These are phyloP conservation scores for Hanseniaspora pseudoguilliermondii DNA, from an alignment of 805 yeast genomes.

Conservation along the genomic window DNA sequence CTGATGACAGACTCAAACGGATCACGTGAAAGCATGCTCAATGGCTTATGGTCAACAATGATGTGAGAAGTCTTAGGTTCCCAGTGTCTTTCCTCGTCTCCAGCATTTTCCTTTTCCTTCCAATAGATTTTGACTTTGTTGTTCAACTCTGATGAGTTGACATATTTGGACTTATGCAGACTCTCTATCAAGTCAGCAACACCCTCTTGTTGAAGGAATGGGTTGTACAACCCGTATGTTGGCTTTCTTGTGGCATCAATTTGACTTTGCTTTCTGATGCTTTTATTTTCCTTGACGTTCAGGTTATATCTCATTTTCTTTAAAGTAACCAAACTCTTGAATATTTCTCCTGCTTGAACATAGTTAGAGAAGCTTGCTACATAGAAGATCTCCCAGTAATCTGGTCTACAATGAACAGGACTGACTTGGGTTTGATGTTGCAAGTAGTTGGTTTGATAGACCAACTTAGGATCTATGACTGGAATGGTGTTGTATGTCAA, in stretches of 20 bases:
- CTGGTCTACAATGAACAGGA: slow-evolving; percentile 61
- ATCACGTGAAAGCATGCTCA: slow-evolving; percentile 42
- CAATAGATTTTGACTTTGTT: slow-evolving; percentile 39
- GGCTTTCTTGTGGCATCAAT: slow-evolving; percentile 53
- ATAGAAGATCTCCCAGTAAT: slow-evolving; percentile 83
- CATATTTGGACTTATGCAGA: slow-evolving; percentile 16
- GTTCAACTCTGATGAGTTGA: slow-evolving; percentile 50
- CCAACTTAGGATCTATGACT: slow-evolving; percentile 35
- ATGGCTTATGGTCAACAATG: slow-evolving; percentile 2
- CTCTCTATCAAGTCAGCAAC: slow-evolving; percentile 57
- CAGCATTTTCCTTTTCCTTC: slow-evolving; percentile 83
- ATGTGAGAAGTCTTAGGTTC: slow-evolving; percentile 29
- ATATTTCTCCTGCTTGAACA: slow-evolving; percentile 58
- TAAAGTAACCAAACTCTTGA: slow-evolving; percentile 59
- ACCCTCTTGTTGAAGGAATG: slow-evolving; percentile 81
- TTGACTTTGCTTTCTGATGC: slow-evolving; percentile 51
- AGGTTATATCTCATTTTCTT: slow-evolving; percentile 59
- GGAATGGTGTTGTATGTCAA: slow-evolving; percentile 82
- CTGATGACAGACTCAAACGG: slow-evolving; percentile 53
- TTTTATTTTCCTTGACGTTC: slow-evolving; percentile 47
- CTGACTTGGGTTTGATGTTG: slow-evolving; percentile 85
- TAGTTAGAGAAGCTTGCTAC: slow-evolving; percentile 55
- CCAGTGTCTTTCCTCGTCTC: slow-evolving; percentile 62
- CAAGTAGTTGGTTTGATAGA: slow-evolving; percentile 50
- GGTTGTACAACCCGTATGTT: slow-evolving; percentile 80